Conservation (phyloP, 139 green algal species). For the Parachlorella kessleri region DNA sequence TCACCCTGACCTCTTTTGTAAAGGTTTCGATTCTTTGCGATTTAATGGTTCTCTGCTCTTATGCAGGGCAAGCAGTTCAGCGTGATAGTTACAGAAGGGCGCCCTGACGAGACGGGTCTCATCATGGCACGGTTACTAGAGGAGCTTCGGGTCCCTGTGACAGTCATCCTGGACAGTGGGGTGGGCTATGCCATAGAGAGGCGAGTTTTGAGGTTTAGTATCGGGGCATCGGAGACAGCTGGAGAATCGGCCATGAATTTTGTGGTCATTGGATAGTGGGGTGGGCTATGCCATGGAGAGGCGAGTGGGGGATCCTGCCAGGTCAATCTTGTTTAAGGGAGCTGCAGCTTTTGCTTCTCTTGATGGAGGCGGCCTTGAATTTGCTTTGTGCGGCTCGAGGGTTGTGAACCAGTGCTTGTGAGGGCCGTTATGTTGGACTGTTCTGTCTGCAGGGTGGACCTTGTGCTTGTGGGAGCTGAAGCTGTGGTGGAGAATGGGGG, state of each 20-base stretch:
- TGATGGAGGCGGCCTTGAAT: no score
- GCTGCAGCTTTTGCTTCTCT: no score
- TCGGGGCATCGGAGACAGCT: no score
- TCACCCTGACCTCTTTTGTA: not conserved
- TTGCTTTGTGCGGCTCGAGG: no score
- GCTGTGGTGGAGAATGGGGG: slow-evolving; percentile 95
- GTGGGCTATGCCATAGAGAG: slow-evolving; percentile 83
- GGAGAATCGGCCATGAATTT: no score
- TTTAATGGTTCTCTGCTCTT: not conserved
- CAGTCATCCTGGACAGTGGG: slow-evolving; percentile 82
- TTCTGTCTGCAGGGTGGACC: slow-evolving; percentile 75
- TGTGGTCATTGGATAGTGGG: no score
- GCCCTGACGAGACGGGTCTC: slow-evolving; percentile 82
- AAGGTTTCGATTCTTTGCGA: not conserved
- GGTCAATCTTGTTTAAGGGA: no score
- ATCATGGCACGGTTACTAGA: slow-evolving; percentile 74
- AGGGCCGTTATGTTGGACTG: no score
- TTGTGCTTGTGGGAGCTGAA: slow-evolving; percentile 94
- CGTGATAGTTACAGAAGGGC: slow-evolving; percentile 91
- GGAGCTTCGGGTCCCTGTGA: slow-evolving; percentile 77
- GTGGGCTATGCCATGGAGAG: no score
- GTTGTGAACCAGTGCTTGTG: no score
- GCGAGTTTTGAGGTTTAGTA: slow-evolving; percentile 6
- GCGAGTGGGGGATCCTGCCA: no score
- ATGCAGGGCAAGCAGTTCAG: slow-evolving; percentile 85